A percentile compares a stretch with the other conserved stretches of the same genome.
Evolutionary conservation across 768 basidiomycete genomes (phyloP).

Genomic region (Suillus discolor): DNA sequence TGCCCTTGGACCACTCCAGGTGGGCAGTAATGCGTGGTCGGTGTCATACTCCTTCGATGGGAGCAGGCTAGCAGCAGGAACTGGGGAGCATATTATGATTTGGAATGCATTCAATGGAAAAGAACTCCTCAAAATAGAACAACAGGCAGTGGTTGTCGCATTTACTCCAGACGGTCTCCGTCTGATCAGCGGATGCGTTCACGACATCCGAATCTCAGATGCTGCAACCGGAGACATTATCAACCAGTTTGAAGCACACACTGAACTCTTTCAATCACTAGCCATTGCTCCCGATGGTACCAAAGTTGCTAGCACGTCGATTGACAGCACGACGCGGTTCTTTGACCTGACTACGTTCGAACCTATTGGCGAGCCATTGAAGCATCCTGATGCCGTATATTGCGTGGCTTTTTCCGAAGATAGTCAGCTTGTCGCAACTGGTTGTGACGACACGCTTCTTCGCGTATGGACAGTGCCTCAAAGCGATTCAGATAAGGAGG

Average conservation of each 20-base stretch:
- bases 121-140: background rate
- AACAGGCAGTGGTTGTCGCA: background rate
- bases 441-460: background rate
- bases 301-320: background rate
- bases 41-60: constrained; percentile 10
- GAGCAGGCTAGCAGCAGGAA: constrained; percentile 11
- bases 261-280: background rate
- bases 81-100: constrained; percentile 1
- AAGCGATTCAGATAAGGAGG: background rate
- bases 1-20: background rate
- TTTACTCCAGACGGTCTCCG: background rate
- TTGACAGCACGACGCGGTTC: background rate
- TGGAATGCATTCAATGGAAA: background rate
- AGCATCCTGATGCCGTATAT: background rate
- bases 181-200: background rate
- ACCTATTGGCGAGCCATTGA: background rate
- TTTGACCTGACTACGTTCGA: background rate
- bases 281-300: background rate
- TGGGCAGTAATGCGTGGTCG: background rate
- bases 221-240: background rate
- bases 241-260: background rate
- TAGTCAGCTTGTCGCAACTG: background rate
- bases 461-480: background rate
- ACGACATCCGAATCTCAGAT: background rate
- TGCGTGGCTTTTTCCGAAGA: background rate